A percentile compares a stretch with the other conserved stretches of the same genome.
Conservation (phyloP, 768 basidiomycete species). For the Collybiopsis confluens region DNA sequence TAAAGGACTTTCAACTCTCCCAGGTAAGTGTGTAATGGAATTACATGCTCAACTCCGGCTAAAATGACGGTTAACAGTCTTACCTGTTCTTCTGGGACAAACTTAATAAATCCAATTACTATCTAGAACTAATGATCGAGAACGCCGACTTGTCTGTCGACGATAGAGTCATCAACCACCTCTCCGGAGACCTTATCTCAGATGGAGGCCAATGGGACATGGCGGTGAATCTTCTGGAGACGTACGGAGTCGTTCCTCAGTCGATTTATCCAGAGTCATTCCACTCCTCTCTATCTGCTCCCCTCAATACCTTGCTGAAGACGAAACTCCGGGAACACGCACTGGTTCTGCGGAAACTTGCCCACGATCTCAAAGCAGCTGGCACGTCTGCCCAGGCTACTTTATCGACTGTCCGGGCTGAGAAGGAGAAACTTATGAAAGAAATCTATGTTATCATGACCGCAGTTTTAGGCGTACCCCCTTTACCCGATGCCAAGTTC, state of each 20-base stretch:
- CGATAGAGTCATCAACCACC: slow-evolving; percentile 74
- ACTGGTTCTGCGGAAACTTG: slow-evolving; percentile 68
- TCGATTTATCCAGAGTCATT: slow-evolving; percentile 77
- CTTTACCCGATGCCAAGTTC: slow-evolving; percentile 64
- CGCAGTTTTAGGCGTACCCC: slow-evolving; percentile 84
- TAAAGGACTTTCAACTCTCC: slow-evolving; percentile 88
- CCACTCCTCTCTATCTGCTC: slow-evolving; percentile 70
- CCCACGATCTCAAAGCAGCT: slow-evolving; percentile 47
- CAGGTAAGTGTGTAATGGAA: slow-evolving; percentile 48
- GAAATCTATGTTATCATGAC: slow-evolving; percentile 83
- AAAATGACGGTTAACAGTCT: slow-evolving; percentile 37
- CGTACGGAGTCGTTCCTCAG: slow-evolving; percentile 87
- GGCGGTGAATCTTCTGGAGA: slow-evolving; percentile 55
- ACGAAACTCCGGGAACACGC: slow-evolving; percentile 90
- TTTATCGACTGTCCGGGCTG: slow-evolving; percentile 57
- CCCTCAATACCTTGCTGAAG: slow-evolving; percentile 78
- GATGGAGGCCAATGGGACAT: slow-evolving; percentile 98
- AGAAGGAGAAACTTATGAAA: slow-evolving; percentile 82
- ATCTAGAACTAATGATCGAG: slow-evolving; percentile 83
- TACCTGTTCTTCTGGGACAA: slow-evolving; percentile 98
- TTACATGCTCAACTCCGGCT: slow-evolving; percentile 1
- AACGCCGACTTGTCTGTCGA: slow-evolving; percentile 77
- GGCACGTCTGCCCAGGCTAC: slow-evolving; percentile 43
- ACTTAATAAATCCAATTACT: slow-evolving; percentile 91
- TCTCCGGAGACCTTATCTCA: slow-evolving; percentile 73